Evolutionary conservation across 257 asterid genomes (phyloP), one percentile per base, ranked within the genome.

Genomic region (Ophiorrhiza pumila): DNA sequence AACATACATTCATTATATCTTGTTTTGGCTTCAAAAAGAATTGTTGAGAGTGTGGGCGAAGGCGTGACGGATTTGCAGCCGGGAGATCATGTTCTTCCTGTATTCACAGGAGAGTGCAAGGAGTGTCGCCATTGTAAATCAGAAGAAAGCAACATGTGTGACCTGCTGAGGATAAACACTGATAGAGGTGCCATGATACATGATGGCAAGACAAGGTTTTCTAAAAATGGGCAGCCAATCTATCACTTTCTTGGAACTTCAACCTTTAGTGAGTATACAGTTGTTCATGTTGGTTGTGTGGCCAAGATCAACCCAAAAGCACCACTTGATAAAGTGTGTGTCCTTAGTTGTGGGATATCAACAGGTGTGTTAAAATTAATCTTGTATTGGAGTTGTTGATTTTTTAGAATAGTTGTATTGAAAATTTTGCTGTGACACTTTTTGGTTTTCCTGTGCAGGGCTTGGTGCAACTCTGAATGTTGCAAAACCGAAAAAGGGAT

Each of bases 241-340:
- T 76, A 89, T 79, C 97, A 93, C 47, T 93, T 93, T 29, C 66
- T 93, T 2, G 98, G 98, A 41, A 93, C 98, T 12, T 93, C 98
- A 7, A 93, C 98, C 12, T 93, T 93, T 42, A 90, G 98, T n/a
- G 96, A 93, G 57, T 93, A 90, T 82, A 93, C 98, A 0, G 96
- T 89, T 2, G 79, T 81, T 35, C 98, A 93, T 71, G 86, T 80
- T 63, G 98, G 97, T 0, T 85, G 93, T 49, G 73, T 90, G 7
- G 87, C 97, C 62, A 93, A 89, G 82, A 89, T 93, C 62, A 88
- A 85, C 47, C 97, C 91, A 0, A 68, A 64, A 0, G 98, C 98
- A 0, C 97, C 97, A 0, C 84, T 93, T 27, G 97, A 90, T 66
- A 90, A 82, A 80, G 98, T 92, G 74, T 93, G 98, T 73, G 63